Evolutionary conservation across 768 basidiomycete genomes (phyloP).

Genomic region (Mycena chlorophos): DNA sequence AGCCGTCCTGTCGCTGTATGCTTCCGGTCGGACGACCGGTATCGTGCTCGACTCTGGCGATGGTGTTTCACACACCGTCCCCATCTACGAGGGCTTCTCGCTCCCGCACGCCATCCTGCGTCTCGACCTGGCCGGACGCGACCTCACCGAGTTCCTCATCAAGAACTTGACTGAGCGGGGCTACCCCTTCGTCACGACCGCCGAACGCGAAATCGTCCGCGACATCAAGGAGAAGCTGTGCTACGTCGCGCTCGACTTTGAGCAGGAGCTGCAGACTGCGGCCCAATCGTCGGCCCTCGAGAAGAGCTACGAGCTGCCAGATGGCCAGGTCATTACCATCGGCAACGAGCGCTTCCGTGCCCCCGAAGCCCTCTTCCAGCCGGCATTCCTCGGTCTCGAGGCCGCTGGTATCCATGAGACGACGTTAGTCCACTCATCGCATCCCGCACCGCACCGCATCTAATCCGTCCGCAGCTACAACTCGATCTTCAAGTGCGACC

Average conservation of each 20-base stretch:
- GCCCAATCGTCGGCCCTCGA: slow-evolving; percentile 23
- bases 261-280: slow-evolving; percentile 22
- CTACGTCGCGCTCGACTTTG: slow-evolving; percentile 24
- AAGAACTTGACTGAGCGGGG: slow-evolving; percentile 71
- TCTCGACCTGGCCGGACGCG: slow-evolving; percentile 66
- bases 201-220: slow-evolving; percentile 72
- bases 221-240: slow-evolving; percentile 74
- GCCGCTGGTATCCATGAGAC: slow-evolving; percentile 53
- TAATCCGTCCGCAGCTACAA: slow-evolving; percentile 44
- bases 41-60: slow-evolving; percentile 77
- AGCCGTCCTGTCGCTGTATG: slow-evolving; percentile 68
- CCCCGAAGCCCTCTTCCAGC: slow-evolving; percentile 76
- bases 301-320: slow-evolving; percentile 35
- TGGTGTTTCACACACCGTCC: slow-evolving; percentile 71
- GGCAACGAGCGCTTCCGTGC: slow-evolving; percentile 76
- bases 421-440: slow-evolving; percentile 35
- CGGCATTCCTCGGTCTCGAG: slow-evolving; percentile 57
- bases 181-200: slow-evolving; percentile 74
- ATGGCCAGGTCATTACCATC: slow-evolving; percentile 78
- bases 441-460: neutral
- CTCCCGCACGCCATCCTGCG: slow-evolving; percentile 70
- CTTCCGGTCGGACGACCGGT: slow-evolving; percentile 71
- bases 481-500: slow-evolving; percentile 56
- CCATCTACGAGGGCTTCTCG: slow-evolving; percentile 73
- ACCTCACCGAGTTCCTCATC: slow-evolving; percentile 61